Evolutionary conservation across 352 stramenopile genomes (phyloP).

Genomic region (Aphanomyces euteiches): DNA sequence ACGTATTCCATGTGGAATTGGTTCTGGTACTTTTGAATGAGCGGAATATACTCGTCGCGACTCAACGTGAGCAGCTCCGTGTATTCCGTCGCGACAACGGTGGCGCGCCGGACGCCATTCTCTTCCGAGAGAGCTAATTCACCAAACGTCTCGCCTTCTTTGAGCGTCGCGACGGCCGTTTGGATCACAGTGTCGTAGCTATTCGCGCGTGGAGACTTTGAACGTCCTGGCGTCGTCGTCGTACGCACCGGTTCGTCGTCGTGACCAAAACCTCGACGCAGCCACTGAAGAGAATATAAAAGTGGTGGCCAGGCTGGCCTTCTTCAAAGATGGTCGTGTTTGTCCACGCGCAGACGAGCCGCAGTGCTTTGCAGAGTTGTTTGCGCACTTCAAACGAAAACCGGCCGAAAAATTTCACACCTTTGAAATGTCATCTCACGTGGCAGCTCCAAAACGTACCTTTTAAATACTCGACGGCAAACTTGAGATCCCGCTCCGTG

Average conservation of each 20-base stretch:
- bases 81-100: constrained; percentile 63
- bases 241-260: constrained; percentile 71
- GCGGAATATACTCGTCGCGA: constrained; percentile 73
- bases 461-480: constrained; percentile 81
- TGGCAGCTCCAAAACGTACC: background rate
- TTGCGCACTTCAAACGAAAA: constrained; percentile 86
- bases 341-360: constrained; percentile 66
- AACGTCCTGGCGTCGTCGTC: background rate
- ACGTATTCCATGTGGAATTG: constrained; percentile 78
- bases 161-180: constrained; percentile 59
- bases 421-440: background rate
- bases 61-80: constrained; percentile 71
- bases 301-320: constrained; percentile 67
- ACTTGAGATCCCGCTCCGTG: constrained; percentile 81
- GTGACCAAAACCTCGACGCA: constrained; percentile 64
- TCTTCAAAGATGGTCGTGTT: constrained; percentile 81
- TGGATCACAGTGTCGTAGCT: constrained; percentile 48
- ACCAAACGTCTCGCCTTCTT: constrained; percentile 74
- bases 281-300: constrained; percentile 82
- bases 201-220: background rate
- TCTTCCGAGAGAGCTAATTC: constrained; percentile 67
- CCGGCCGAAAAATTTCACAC: constrained; percentile 82
- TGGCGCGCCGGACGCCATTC: constrained; percentile 63
- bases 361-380: constrained; percentile 77
- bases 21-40: constrained; percentile 83